A percentile compares a stretch with the other conserved stretches of the same genome.
These are phyloP conservation scores for Dillenia suffruticosa DNA, from an alignment of 164 flowering plant species.

Conservation along the genomic window DNA sequence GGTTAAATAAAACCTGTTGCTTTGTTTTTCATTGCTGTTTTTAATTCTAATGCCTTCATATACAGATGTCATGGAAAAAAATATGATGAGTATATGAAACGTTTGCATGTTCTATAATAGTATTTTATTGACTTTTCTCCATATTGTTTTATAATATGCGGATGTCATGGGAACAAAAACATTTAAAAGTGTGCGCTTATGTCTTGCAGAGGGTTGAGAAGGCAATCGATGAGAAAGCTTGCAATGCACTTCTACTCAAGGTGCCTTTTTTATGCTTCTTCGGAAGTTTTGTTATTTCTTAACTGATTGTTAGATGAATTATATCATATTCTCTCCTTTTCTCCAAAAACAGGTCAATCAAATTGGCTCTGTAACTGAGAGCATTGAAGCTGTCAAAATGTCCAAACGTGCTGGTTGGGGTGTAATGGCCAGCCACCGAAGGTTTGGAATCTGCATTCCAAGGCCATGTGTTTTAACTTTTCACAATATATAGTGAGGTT, in stretches of 20 bases:
- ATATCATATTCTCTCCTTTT: background rate
- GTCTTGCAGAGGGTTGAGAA: slow-evolving; percentile 75
- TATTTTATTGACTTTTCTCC: too few relatives aligned
- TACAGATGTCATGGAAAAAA: too few relatives aligned
- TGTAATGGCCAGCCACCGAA: slow-evolving; percentile 94
- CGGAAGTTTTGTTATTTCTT: background rate
- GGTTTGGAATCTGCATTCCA: slow-evolving; percentile 25
- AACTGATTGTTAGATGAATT: background rate
- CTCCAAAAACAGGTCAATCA: slow-evolving; percentile 64
- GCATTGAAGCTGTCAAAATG: slow-evolving; percentile 93
- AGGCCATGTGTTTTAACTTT: background rate
- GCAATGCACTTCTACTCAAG: slow-evolving; percentile 89
- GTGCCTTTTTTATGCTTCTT: slow-evolving; percentile 18
- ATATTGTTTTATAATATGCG: too few relatives aligned
- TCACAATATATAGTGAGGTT: background rate
- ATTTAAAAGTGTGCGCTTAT: too few relatives aligned
- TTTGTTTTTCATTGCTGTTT: background rate
- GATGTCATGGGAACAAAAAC: too few relatives aligned
- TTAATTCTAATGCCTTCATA: too few relatives aligned
- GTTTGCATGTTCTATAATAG: too few relatives aligned
- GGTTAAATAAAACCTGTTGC: slow-evolving; percentile 27
- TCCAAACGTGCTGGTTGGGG: slow-evolving; percentile 97
- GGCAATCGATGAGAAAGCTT: slow-evolving; percentile 64
- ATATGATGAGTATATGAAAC: too few relatives aligned
- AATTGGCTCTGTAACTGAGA: slow-evolving; percentile 92